These are phyloP conservation scores for Aleurites moluccanus DNA, from an alignment of 441 rosid genomes.

Conservation along the genomic window DNA sequence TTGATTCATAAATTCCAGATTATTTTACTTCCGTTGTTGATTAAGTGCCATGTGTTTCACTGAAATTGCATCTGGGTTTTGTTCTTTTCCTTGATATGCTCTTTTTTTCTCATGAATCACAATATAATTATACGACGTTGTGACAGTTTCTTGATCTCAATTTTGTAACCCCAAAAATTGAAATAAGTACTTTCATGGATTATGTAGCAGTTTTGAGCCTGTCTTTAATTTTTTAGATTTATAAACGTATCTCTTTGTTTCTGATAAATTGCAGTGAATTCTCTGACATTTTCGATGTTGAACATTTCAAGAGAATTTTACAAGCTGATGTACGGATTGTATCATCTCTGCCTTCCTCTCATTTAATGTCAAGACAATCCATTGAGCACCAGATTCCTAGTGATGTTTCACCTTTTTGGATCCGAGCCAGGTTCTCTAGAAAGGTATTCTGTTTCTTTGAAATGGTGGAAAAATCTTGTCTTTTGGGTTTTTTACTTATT, in stretches of 20 bases:
- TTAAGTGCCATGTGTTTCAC: not conserved
- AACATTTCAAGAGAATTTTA: conserved; percentile 71
- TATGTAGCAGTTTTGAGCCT: not conserved
- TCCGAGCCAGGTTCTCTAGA: conserved; percentile 64
- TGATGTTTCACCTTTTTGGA: conserved; percentile 69
- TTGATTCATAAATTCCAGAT: not conserved
- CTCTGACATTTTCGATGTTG: conserved; percentile 60
- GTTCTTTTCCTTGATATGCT: not conserved
- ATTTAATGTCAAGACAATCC: conserved; percentile 59
- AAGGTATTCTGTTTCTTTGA: conserved; percentile 30
- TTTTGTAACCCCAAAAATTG: not conserved
- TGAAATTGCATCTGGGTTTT: not conserved
- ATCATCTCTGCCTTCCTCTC: conserved; percentile 70
- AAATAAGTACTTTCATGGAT: not conserved
- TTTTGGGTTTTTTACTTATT: not conserved
- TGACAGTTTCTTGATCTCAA: not conserved
- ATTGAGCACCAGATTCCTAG: conserved; percentile 59
- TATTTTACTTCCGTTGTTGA: not conserved
- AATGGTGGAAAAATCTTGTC: not conserved
- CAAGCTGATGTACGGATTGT: conserved; percentile 63
- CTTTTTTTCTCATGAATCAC: not conserved
- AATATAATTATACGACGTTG: not conserved
- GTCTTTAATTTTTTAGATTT: not conserved
- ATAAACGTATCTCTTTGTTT: not conserved
- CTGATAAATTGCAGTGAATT: conserved; percentile 55